Conservation (phyloP, 768 basidiomycete genomes). For the Naganishia vishniacii region DNA sequence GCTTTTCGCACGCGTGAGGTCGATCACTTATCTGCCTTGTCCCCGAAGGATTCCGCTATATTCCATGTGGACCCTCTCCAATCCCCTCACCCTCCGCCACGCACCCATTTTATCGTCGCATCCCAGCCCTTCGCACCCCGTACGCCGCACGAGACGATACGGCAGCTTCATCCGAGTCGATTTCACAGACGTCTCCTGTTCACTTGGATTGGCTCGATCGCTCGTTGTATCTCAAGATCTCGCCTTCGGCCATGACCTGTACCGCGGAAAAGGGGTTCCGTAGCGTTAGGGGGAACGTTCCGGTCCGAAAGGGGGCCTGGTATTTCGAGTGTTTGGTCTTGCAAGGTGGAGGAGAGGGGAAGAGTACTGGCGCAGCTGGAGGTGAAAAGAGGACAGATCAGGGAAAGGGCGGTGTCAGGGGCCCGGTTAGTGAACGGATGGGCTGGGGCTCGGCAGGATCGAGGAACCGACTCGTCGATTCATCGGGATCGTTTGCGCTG, state of each 20-base stretch:
- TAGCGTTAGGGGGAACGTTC: slow-evolving; percentile 81
- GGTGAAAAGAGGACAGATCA: neutral
- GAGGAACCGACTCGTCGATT: too few species aligned
- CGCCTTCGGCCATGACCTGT: slow-evolving; percentile 35
- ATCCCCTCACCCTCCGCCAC: slow-evolving; percentile 33
- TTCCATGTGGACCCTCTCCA: slow-evolving; percentile 39
- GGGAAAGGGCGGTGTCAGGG: neutral
- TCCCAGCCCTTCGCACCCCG: slow-evolving; percentile 27
- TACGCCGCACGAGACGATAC: neutral
- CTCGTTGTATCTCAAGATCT: slow-evolving; percentile 42
- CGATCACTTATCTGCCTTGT: neutral
- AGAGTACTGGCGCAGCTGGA: neutral
- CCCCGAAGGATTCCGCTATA: slow-evolving; percentile 41
- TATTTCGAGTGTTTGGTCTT: slow-evolving; percentile 85
- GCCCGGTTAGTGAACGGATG: neutral
- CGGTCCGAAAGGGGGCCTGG: slow-evolving; percentile 83
- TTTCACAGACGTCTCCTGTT: slow-evolving; percentile 22
- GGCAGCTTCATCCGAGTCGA: neutral
- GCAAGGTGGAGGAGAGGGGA: slow-evolving; percentile 39
- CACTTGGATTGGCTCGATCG: slow-evolving; percentile 46
- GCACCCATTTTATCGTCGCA: slow-evolving; percentile 42
- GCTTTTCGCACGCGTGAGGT: neutral
- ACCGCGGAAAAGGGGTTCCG: slow-evolving; percentile 83
- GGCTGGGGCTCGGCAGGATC: slow-evolving; percentile 49
- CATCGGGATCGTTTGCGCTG: too few species aligned